phyloP scores from a whole-genome alignment of 768 basidiomycete species.

The Suillus clintonianus region DNA sequence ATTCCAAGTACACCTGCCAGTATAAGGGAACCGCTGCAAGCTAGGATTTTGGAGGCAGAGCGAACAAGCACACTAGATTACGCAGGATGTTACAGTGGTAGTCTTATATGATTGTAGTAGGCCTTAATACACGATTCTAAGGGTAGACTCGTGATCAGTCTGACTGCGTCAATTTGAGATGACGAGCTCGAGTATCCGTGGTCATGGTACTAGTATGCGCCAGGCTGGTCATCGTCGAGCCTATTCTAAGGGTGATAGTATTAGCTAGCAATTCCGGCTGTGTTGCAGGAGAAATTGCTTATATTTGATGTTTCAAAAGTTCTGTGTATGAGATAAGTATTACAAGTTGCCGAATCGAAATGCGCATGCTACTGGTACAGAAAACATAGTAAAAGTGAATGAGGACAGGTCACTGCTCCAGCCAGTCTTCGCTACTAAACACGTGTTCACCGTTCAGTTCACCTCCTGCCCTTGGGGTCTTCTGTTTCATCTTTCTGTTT shows the following conservation, averaged over 20 bases:
- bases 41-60: slow-evolving; percentile 20
- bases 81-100: slow-evolving; percentile 2
- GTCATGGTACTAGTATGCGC: too few relatives aligned
- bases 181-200: too few relatives aligned
- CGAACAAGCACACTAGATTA: slow-evolving; percentile 17
- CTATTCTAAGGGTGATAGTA: too few relatives aligned
- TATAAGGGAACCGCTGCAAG: slow-evolving; percentile 6
- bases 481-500: slow-evolving; percentile 14
- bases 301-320: not conserved
- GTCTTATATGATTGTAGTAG: not conserved
- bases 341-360: not conserved
- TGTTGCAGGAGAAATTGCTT: not conserved
- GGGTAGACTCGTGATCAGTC: too few relatives aligned
- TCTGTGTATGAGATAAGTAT: not conserved
- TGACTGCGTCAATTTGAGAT: too few relatives aligned
- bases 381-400: not conserved
- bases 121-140: not conserved
- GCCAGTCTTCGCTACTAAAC: not conserved
- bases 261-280: not conserved
- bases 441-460: not conserved
- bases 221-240: too few relatives aligned
- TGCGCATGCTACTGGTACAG: not conserved
- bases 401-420: not conserved
- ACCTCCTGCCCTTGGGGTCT: not conserved
- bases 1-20: not conserved